Conservation (phyloP, 768 basidiomycete genomes). For the Agrocybe chaxingu region DNA sequence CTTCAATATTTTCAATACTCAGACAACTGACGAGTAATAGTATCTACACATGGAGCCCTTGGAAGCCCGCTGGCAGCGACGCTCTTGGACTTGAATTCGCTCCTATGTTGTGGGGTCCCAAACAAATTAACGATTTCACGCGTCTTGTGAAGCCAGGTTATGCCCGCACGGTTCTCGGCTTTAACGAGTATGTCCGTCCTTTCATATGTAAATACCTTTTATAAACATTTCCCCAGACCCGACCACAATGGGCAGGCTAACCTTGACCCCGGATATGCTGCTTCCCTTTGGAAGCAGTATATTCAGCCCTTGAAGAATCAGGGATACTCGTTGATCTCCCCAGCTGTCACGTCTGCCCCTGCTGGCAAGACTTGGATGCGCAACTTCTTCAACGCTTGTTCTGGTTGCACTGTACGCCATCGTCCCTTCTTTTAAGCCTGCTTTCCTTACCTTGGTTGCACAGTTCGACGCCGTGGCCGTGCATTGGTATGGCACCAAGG, state of each 20-base stretch:
- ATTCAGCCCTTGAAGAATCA: slow-evolving; percentile 51
- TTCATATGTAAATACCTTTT: not conserved
- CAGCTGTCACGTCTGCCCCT: slow-evolving; percentile 63
- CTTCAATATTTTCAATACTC: not conserved
- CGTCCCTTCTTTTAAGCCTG: not conserved
- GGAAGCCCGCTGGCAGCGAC: slow-evolving; percentile 36
- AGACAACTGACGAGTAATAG: slow-evolving; percentile 19
- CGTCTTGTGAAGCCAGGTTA: slow-evolving; percentile 46
- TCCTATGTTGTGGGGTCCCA: slow-evolving; percentile 71
- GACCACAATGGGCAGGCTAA: slow-evolving; percentile 62
- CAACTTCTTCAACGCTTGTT: slow-evolving; percentile 52
- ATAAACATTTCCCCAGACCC: slow-evolving; percentile 45
- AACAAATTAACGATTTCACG: slow-evolving; percentile 47
- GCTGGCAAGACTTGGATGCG: slow-evolving; percentile 63
- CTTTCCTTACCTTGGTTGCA: not conserved
- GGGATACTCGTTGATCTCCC: slow-evolving; percentile 61
- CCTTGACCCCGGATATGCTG: slow-evolving; percentile 48
- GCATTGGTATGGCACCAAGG: slow-evolving; percentile 66
- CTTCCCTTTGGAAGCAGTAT: slow-evolving; percentile 55
- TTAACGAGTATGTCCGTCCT: slow-evolving; percentile 66
- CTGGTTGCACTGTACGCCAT: slow-evolving; percentile 48
- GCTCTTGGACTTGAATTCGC: slow-evolving; percentile 49
- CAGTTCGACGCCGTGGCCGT: slow-evolving; percentile 57
- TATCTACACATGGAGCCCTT: slow-evolving; percentile 69
- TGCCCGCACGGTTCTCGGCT: slow-evolving; percentile 47